These are phyloP conservation scores for Arabidopsis thaliana DNA, from an alignment of 345 rosid genomes.

Conservation along the genomic window TAIR10.1 NC_003075.7:13641501-13642000, in stretches of 20 bases:
- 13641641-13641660: not conserved
- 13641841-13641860: not conserved
- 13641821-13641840: not conserved
- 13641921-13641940: not conserved
- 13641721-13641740: too few species aligned
- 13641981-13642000: not conserved
- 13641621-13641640: slow-evolving; percentile 82
- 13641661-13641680: not conserved
- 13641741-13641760: not conserved
- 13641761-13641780: not conserved
- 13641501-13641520: slow-evolving; percentile 69
- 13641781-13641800: not conserved
- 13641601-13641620: slow-evolving; percentile 94
- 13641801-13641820: not conserved
- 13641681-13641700: not conserved
- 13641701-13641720: not conserved
- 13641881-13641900: not conserved
- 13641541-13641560: slow-evolving; percentile 91
- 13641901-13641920: not conserved
- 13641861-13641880: not conserved
- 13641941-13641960: not conserved
- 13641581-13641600: slow-evolving; percentile 88
- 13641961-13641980: not conserved
- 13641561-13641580: slow-evolving; percentile 88
- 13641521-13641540: slow-evolving; percentile 89